Conservation (phyloP, 176 grass and related monocot species). For the Carex myosuroides region DNA sequence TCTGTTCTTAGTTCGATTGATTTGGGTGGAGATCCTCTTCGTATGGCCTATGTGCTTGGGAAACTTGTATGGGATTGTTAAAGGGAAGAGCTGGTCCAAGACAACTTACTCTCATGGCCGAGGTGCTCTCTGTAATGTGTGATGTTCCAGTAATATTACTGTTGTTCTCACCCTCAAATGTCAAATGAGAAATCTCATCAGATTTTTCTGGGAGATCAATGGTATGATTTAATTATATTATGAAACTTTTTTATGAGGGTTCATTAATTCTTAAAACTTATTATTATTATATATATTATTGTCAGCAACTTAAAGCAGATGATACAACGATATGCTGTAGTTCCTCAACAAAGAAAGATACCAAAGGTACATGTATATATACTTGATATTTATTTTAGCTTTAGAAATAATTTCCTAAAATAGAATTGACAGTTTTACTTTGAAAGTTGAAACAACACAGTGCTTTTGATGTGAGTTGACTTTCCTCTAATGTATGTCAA, state of each 20-base stretch:
- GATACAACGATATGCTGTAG: not conserved
- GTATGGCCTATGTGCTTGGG: conserved; percentile 65
- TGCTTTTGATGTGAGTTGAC: not conserved
- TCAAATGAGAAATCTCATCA: not conserved
- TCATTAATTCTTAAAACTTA: too few species aligned
- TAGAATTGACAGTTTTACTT: not conserved
- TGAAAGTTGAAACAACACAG: not conserved
- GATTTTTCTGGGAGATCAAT: not conserved
- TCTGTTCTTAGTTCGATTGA: conserved; percentile 43
- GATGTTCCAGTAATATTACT: not conserved
- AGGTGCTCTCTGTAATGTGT: not conserved
- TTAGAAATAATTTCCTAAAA: not conserved
- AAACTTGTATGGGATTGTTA: conserved; percentile 58
- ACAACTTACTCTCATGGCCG: conserved; percentile 46
- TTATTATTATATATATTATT: not conserved
- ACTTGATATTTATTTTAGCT: not conserved
- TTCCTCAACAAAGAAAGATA: not conserved
- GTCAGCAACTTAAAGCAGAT: not conserved
- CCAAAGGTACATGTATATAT: not conserved
- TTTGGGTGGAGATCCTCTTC: conserved; percentile 55
- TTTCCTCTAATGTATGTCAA: not conserved
- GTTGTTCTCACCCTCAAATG: not conserved
- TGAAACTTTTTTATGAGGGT: not conserved
- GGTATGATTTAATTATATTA: not conserved
- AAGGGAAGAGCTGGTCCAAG: conserved; percentile 47